Conservation (phyloP, 2,329 filamentous ascomycete genomes). For the Zalaria obscura region DNA sequence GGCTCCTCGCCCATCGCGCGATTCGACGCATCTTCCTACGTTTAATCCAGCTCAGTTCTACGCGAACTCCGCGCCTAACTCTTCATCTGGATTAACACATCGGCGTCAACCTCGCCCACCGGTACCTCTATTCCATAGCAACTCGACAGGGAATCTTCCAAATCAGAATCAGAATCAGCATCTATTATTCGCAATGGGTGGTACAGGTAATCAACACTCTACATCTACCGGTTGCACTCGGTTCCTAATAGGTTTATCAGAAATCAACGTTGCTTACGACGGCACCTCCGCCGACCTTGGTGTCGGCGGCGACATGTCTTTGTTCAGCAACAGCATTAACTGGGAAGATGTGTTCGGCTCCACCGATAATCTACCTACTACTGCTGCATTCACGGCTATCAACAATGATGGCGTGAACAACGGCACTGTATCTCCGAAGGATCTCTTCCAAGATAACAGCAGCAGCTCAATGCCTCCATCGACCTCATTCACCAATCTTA, state of each 20-base stretch:
- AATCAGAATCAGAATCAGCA: slow-evolving; percentile 27
- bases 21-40: slow-evolving; percentile 40
- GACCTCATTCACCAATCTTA: slow-evolving; percentile 66
- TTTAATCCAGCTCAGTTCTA: slow-evolving; percentile 32
- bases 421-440: slow-evolving; percentile 68
- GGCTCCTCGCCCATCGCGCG: slow-evolving; percentile 33
- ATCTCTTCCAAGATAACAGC: slow-evolving; percentile 58
- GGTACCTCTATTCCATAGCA: slow-evolving; percentile 54
- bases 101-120: slow-evolving; percentile 38
- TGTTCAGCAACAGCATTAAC: slow-evolving; percentile 12
- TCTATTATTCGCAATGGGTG: slow-evolving; percentile 38
- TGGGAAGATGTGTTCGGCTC: slow-evolving; percentile 5
- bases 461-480: slow-evolving; percentile 70
- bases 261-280: slow-evolving; percentile 30
- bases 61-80: not conserved
- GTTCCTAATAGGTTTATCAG: slow-evolving; percentile 18
- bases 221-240: slow-evolving; percentile 8
- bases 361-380: slow-evolving; percentile 10
- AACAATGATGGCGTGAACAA: slow-evolving; percentile 23
- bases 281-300: slow-evolving; percentile 31
- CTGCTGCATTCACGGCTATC: slow-evolving; percentile 27
- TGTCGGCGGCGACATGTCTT: slow-evolving; percentile 13
- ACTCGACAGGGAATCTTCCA: slow-evolving; percentile 15
- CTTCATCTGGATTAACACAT: slow-evolving; percentile 2
- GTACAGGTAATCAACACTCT: slow-evolving; percentile 33